Percentiles rank a stretch among this genome's conserved stretches.
Evolutionary conservation across 306 rosid genomes (phyloP).

Genomic region (Quercus suber): DNA sequence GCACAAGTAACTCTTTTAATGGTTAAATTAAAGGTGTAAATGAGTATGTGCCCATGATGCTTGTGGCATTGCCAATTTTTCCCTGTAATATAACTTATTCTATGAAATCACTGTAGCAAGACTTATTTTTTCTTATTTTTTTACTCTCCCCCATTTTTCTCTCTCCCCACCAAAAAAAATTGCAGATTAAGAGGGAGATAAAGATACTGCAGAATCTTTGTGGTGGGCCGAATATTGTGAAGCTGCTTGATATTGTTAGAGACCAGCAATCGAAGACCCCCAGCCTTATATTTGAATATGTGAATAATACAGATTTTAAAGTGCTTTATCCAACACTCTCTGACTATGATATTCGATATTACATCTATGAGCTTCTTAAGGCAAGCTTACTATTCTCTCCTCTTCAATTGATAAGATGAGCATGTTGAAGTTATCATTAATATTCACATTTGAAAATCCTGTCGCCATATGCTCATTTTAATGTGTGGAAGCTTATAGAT

Average conservation of each 20-base stretch:
- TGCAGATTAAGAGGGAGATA: slow-evolving; percentile 96
- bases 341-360: slow-evolving; percentile 77
- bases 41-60: neutral
- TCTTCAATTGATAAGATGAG: neutral
- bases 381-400: slow-evolving; percentile 36
- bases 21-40: neutral
- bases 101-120: neutral
- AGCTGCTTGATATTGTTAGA: slow-evolving; percentile 91
- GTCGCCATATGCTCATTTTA: neutral
- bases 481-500: neutral
- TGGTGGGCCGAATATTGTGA: slow-evolving; percentile 86
- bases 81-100: neutral
- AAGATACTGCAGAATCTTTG: slow-evolving; percentile 92
- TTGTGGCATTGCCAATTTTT: neutral
- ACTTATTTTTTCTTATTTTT: neutral
- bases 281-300: slow-evolving; percentile 81
- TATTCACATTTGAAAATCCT: neutral
- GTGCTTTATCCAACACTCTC: slow-evolving; percentile 85
- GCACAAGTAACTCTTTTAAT: neutral
- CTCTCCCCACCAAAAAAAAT: neutral
- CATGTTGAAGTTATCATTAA: neutral
- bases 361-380: slow-evolving; percentile 83
- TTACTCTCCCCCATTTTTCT: neutral
- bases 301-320: slow-evolving; percentile 88
- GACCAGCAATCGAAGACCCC: slow-evolving; percentile 98